These are phyloP conservation scores for Mallotus repandus DNA, from an alignment of 441 rosid genomes.

Conservation along the genomic window DNA sequence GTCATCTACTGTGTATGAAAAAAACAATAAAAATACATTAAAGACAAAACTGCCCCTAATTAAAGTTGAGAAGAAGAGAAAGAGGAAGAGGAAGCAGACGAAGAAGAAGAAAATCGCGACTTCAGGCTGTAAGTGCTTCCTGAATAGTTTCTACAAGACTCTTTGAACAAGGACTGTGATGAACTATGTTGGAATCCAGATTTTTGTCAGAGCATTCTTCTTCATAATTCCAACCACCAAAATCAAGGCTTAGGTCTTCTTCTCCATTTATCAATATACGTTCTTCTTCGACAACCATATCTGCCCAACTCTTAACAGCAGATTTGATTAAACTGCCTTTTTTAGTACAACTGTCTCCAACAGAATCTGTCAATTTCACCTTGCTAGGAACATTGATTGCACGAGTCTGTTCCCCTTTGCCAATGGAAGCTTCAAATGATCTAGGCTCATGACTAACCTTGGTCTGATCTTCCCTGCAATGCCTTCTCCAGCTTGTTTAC, in stretches of 20 bases:
- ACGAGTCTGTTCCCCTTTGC: not conserved
- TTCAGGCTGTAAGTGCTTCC: too few species aligned
- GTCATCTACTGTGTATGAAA: too few species aligned
- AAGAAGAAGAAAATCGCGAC: too few species aligned
- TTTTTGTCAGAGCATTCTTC: slow-evolving; percentile 42
- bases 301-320: slow-evolving; percentile 71
- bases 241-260: slow-evolving; percentile 12
- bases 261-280: slow-evolving; percentile 20
- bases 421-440: slow-evolving; percentile 6
- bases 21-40: too few species aligned
- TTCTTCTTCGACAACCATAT: slow-evolving; percentile 72
- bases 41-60: too few species aligned
- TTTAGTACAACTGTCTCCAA: not conserved
- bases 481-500: slow-evolving; percentile 7
- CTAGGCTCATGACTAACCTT: not conserved
- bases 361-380: not conserved
- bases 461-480: slow-evolving; percentile 4
- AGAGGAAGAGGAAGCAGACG: too few species aligned
- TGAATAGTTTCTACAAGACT: slow-evolving; percentile 25
- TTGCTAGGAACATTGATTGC: not conserved
- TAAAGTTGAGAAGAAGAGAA: too few species aligned
- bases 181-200: slow-evolving; percentile 38
- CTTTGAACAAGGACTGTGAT: slow-evolving; percentile 20
- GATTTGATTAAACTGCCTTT: not conserved
- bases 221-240: slow-evolving; percentile 17